These are phyloP conservation scores for Arabis hirsuta DNA, from an alignment of 345 rosid genomes.

Conservation along the genomic window DNA sequence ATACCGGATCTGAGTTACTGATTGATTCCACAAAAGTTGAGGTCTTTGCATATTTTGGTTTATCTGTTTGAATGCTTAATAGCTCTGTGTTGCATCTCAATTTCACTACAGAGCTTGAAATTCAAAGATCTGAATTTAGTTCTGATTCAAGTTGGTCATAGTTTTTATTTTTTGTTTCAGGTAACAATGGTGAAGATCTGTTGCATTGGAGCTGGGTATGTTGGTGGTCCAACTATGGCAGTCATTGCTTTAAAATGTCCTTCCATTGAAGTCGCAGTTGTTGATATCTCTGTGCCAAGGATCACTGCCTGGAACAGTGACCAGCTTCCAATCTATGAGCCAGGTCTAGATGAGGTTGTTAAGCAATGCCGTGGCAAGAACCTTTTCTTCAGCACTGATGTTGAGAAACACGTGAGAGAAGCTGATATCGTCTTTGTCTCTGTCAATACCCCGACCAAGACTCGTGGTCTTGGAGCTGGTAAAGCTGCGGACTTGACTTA, in stretches of 20 bases:
- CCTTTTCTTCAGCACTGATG: constrained; percentile 21
- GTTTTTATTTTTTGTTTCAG: background rate
- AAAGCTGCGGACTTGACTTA: constrained; percentile 56
- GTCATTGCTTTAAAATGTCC: constrained; percentile 21
- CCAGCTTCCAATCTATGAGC: constrained; percentile 82
- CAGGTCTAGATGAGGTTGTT: constrained; percentile 75
- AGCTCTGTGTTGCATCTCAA: background rate
- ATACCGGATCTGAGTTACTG: background rate
- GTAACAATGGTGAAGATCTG: constrained; percentile 19
- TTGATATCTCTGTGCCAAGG: constrained; percentile 23
- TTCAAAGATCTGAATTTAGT: background rate
- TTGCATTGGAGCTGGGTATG: constrained; percentile 18
- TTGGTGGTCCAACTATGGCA: constrained; percentile 23
- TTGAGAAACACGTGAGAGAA: constrained; percentile 54
- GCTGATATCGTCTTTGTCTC: constrained; percentile 83
- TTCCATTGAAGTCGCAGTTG: constrained; percentile 6
- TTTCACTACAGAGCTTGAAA: background rate
- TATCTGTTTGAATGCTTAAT: background rate
- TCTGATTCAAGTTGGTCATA: background rate
- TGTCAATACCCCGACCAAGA: constrained; percentile 79
- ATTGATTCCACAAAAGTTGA: too few species aligned
- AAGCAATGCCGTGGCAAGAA: constrained; percentile 23
- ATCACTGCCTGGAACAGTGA: constrained; percentile 54
- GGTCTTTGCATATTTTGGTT: background rate
- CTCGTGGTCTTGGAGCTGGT: constrained; percentile 81